Evolutionary conservation across 2,329 filamentous ascomycete species (phyloP).

Genomic region (Calcarisporium arbuscula): DNA sequence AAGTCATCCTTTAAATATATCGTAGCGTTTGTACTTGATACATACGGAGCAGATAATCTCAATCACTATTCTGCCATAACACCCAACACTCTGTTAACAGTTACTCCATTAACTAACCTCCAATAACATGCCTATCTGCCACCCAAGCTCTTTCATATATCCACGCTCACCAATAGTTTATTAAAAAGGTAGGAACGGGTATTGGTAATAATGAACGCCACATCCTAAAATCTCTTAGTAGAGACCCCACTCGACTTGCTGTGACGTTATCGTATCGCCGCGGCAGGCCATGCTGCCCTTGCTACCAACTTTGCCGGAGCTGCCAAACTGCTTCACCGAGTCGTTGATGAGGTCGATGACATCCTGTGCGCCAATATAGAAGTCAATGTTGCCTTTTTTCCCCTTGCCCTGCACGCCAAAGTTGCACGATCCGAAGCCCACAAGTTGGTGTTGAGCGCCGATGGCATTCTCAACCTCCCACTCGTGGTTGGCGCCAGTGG

Average conservation of each 20-base stretch:
- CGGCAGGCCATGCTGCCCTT: constrained; percentile 26
- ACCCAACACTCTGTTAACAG: too few species aligned
- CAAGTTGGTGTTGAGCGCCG: constrained; percentile 17
- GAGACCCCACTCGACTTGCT: constrained; percentile 6
- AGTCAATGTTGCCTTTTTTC: constrained; percentile 20
- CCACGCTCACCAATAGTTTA: too few species aligned
- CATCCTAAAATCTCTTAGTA: too few species aligned
- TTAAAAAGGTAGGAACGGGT: too few species aligned
- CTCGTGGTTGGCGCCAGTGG: constrained; percentile 6
- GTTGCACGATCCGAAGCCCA: constrained; percentile 19
- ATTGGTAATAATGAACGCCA: too few species aligned
- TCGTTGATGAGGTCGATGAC: constrained; percentile 28
- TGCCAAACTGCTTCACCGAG: constrained; percentile 21
- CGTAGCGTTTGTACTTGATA: too few species aligned
- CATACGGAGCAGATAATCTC: too few species aligned
- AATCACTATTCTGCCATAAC: too few species aligned
- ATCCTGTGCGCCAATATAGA: constrained; percentile 27
- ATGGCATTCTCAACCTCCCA: neutral
- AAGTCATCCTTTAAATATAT: too few species aligned
- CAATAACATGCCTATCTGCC: too few species aligned
- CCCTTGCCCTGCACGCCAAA: constrained; percentile 24
- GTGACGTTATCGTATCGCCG: constrained; percentile 15
- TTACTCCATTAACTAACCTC: too few species aligned
- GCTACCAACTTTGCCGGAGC: constrained; percentile 23
- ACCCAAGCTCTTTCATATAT: too few species aligned